Conservation (phyloP, 1,284 basidiomycete species). For the Heliocybe sulcata region DNA sequence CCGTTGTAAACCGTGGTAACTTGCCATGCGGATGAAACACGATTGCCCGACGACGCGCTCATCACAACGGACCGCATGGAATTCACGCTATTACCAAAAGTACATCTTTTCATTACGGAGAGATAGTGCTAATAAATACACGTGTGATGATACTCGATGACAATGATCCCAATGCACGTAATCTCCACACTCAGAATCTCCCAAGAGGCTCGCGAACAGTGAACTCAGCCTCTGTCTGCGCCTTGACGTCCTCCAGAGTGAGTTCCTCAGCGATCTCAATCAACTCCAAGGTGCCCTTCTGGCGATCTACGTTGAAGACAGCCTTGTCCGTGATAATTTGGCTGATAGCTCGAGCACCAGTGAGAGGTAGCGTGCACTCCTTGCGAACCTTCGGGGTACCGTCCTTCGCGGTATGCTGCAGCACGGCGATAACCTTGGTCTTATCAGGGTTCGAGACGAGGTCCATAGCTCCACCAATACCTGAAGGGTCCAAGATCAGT, state of each 20-base stretch:
- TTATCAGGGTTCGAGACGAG: conserved; percentile 89
- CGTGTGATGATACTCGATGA: background rate
- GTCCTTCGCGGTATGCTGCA: conserved; percentile 88
- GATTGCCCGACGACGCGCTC: background rate
- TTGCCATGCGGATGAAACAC: background rate
- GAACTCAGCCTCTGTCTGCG: conserved; percentile 83
- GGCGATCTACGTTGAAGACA: conserved; percentile 85
- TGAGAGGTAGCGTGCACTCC: conserved; percentile 80
- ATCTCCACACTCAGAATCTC: conserved; percentile 10
- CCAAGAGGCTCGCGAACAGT: conserved; percentile 34
- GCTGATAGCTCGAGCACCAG: conserved; percentile 81
- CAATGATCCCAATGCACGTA: background rate
- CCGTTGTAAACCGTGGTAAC: background rate
- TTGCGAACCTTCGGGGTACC: conserved; percentile 85
- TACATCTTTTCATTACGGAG: background rate
- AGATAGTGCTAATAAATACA: background rate
- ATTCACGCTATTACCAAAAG: background rate
- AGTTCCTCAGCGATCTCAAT: conserved; percentile 82
- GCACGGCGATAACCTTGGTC: conserved; percentile 83
- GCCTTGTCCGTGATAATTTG: conserved; percentile 91
- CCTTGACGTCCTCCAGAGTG: conserved; percentile 76
- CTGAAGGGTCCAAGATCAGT: background rate
- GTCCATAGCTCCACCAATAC: conserved; percentile 90
- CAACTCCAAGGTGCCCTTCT: conserved; percentile 65
- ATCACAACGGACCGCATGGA: too few species aligned